Evolutionary conservation across 257 asterid species (phyloP), one percentile per base, ranked within the genome.

Genomic region (Handroanthus guayacan): DNA sequence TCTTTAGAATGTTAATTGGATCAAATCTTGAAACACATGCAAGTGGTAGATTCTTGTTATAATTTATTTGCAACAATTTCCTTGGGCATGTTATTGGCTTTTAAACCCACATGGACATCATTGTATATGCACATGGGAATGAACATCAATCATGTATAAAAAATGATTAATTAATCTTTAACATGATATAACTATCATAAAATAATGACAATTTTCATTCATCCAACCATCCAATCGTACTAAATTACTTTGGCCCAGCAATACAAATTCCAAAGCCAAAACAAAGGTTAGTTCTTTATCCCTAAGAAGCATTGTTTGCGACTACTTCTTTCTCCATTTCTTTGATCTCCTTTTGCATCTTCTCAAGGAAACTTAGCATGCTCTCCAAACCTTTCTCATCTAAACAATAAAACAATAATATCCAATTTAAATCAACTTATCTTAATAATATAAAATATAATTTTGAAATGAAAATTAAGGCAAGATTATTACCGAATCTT

Each of bases 401-500:
- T 91, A 85, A 14, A 69, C 52, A 34, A 60, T 43, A 68, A 70
- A 16, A 41, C 43, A 43, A 25, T 9, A 17, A 54, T 20, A 50
- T 3, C 10, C 16, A 67, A 20, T 72, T 55, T 39, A 50, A 37
- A 13, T 14, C 16, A 9, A 34, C 10, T 5, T 5, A n/a, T 63
- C n/a, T 44, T 31, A 63, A 74, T 16, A 37, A 9, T 17, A 75
- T 18, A 12, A 38, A 39, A 37, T 41, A 13, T 13, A 17, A 11
- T 72, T 70, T 6, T 36, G 13, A 56, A 67, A 66, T 13, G 45
- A 45, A 60, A 41, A 10, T 50, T 54, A 57, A 62, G 55, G 66
- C 16, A 37, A 36, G 83, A 55, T 56, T 45, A 39, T 87, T 88
- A 91, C 97, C 98, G 58, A 92, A 91, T 89, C 97, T 82, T 5